Percentiles rank a stretch among this genome's conserved stretches.
These are phyloP conservation scores for Trichoderma gamsii DNA, from an alignment of 495 filamentous ascomycete genomes.

Conservation along the genomic window DNA sequence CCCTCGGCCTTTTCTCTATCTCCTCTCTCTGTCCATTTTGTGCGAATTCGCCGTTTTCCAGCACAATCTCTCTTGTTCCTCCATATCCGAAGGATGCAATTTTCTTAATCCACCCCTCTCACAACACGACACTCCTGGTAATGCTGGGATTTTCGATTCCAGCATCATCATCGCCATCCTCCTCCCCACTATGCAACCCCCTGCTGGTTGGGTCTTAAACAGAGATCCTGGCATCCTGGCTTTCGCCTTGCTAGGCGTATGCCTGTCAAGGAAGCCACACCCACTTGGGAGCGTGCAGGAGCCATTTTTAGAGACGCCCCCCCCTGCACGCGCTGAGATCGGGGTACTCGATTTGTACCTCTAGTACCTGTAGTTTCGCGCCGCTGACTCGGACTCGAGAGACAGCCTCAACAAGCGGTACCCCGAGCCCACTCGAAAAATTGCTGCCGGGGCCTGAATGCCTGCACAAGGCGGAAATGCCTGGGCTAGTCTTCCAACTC, in stretches of 20 bases:
- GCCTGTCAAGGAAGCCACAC: not conserved
- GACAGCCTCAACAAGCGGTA: too few species aligned
- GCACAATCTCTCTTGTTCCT: not conserved
- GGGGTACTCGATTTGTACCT: too few species aligned
- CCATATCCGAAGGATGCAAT: not conserved
- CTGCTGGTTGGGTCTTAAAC: not conserved
- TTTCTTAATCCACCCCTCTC: not conserved
- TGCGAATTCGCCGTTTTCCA: too few species aligned
- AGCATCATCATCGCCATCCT: conserved; percentile 6
- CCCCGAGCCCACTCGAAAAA: too few species aligned
- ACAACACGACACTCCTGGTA: too few species aligned
- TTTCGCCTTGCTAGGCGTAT: not conserved
- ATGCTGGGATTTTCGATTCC: not conserved
- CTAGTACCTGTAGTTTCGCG: too few species aligned
- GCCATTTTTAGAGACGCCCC: too few species aligned
- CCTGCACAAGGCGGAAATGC: too few species aligned
- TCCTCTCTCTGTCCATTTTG: not conserved
- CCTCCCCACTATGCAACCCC: not conserved
- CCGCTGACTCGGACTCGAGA: too few species aligned
- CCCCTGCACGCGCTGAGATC: too few species aligned
- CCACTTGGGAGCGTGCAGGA: too few species aligned
- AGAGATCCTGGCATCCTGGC: not conserved
- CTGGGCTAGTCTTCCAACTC: not conserved
- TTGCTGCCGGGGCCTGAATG: too few species aligned
- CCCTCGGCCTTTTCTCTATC: not conserved